Percentiles rank a stretch among this genome's conserved stretches.
Evolutionary conservation across 768 basidiomycete species (phyloP).

Genomic region (Auriscalpium orientale): DNA sequence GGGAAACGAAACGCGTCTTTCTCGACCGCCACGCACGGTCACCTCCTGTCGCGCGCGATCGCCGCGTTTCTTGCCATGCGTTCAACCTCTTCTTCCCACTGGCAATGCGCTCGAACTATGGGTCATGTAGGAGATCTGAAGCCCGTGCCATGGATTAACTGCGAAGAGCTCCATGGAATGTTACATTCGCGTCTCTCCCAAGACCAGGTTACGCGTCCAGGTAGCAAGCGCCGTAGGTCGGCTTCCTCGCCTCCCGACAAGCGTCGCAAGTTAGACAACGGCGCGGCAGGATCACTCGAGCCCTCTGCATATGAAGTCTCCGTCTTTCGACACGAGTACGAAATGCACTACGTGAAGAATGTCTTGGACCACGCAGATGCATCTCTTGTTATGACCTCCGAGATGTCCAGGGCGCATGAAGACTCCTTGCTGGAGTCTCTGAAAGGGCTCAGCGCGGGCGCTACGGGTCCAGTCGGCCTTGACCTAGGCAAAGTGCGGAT

Average conservation of each 20-base stretch:
- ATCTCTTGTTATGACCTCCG: background rate
- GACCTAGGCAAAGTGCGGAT: slow-evolving; percentile 9
- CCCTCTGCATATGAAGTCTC: background rate
- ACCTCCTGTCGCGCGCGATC: too few relatives aligned
- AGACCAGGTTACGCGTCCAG: background rate
- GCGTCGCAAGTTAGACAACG: background rate
- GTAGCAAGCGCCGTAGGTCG: background rate
- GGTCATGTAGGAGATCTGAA: background rate
- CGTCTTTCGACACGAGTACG: background rate
- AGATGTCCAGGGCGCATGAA: background rate
- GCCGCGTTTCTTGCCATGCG: background rate
- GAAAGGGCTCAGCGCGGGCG: slow-evolving; percentile 2
- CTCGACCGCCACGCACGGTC: too few relatives aligned
- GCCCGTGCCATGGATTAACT: too few relatives aligned
- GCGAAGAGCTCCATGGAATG: too few relatives aligned
- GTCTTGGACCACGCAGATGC: background rate
- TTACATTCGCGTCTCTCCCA: too few relatives aligned
- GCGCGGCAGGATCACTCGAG: background rate
- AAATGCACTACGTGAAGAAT: background rate
- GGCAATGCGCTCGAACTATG: background rate
- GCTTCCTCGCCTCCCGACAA: background rate
- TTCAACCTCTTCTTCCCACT: background rate
- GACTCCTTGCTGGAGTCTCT: slow-evolving; percentile 5
- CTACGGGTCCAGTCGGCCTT: slow-evolving; percentile 6
- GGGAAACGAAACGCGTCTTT: background rate